A percentile compares a stretch with the other conserved stretches of the same genome.
Evolutionary conservation across 2,329 filamentous ascomycete genomes (phyloP).

Genomic region (Microcera coccophila): DNA sequence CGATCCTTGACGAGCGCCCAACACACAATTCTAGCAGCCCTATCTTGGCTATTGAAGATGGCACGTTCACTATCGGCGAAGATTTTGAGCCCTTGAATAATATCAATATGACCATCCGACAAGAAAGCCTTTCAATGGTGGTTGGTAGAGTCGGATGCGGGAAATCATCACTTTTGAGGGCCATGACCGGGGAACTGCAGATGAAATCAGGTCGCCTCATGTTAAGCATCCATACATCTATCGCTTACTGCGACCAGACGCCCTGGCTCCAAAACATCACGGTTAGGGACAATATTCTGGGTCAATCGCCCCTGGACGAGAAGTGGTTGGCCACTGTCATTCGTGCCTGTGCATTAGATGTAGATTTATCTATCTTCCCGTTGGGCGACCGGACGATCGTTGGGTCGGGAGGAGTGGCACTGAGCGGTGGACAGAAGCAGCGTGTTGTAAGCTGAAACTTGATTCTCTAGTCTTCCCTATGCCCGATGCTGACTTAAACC

Average conservation of each 20-base stretch:
- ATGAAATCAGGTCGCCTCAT: constrained; percentile 19
- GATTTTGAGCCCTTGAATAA: constrained; percentile 19
- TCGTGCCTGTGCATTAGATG: constrained; percentile 32
- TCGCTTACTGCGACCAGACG: constrained; percentile 42
- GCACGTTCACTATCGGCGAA: constrained; percentile 15
- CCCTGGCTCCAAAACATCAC: constrained; percentile 43
- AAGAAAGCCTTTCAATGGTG: constrained; percentile 32
- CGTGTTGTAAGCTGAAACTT: constrained; percentile 32
- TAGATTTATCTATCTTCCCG: constrained; percentile 32
- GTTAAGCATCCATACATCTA: constrained; percentile 22
- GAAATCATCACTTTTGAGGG: constrained; percentile 39
- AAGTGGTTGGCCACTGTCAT: constrained; percentile 30
- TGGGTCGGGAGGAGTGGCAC: constrained; percentile 38
- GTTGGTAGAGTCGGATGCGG: constrained; percentile 43
- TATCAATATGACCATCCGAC: constrained; percentile 20
- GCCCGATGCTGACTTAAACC: not conserved
- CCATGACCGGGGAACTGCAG: constrained; percentile 35
- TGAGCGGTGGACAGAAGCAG: constrained; percentile 45
- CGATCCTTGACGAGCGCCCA: no score
- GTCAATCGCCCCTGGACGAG: constrained; percentile 23
- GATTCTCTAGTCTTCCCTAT: no score
- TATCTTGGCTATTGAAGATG: constrained; percentile 7
- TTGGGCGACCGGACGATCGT: constrained; percentile 35
- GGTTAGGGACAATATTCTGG: constrained; percentile 39
- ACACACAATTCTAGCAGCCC: not conserved